A percentile compares a stretch with the other conserved stretches of the same genome.
These are phyloP conservation scores for Trichosporon coremiiforme DNA, from an alignment of 1,284 basidiomycete species.

Conservation along the genomic window DNA sequence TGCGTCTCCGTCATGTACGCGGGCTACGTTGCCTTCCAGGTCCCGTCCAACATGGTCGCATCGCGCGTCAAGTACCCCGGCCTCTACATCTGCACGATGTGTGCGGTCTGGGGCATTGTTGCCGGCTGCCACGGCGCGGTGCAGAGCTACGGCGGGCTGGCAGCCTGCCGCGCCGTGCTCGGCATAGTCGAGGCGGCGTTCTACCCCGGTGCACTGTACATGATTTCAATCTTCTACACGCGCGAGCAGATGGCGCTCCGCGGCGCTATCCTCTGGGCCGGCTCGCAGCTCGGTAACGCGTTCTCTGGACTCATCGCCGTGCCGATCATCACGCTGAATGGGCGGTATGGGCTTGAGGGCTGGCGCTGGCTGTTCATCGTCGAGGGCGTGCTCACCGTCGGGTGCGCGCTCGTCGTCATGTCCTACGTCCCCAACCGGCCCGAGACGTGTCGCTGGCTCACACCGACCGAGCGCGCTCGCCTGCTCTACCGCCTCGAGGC, in stretches of 20 bases:
- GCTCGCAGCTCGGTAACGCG: conserved; percentile 53
- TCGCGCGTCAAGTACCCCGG: conserved; percentile 39
- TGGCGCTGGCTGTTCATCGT: conserved; percentile 46
- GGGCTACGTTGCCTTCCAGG: conserved; percentile 38
- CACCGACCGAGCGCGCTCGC: conserved; percentile 40
- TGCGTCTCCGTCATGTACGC: conserved; percentile 41
- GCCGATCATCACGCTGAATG: conserved; percentile 43
- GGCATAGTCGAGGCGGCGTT: conserved; percentile 44
- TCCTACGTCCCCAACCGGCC: conserved; percentile 48
- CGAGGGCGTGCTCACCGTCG: conserved; percentile 38
- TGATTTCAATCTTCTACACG: conserved; percentile 44
- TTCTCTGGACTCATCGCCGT: conserved; percentile 52
- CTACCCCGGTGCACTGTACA: conserved; percentile 37
- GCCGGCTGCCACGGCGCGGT: conserved; percentile 42
- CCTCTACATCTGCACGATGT: conserved; percentile 40
- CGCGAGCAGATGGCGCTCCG: conserved; percentile 46
- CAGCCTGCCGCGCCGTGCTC: conserved; percentile 42
- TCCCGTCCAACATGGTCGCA: conserved; percentile 52
- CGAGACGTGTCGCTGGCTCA: conserved; percentile 41
- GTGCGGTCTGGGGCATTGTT: conserved; percentile 48
- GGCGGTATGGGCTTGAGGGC: conserved; percentile 41
- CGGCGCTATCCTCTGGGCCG: conserved; percentile 47
- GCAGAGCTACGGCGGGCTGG: conserved; percentile 41
- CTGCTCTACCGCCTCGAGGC: conserved; percentile 46
- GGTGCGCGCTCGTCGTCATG: conserved; percentile 40